Evolutionary conservation across 192 early-diverging fungal species (phyloP).

Genomic region (Coemansia sp.): DNA sequence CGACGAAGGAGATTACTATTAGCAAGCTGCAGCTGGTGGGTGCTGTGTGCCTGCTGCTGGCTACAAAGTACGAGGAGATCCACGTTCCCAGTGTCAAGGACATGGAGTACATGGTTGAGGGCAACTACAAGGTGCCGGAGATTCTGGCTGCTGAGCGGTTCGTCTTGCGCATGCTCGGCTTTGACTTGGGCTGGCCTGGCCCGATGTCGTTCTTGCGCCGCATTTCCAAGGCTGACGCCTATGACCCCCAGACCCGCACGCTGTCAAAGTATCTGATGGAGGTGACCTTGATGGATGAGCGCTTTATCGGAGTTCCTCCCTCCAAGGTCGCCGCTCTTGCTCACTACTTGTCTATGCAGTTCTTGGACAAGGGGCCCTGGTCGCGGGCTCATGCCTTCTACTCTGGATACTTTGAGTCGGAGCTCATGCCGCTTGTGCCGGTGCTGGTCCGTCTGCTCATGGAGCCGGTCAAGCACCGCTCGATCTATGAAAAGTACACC

Average conservation of each 20-base stretch:
- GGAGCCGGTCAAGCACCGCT: constrained; percentile 56
- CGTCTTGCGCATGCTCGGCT: constrained; percentile 82
- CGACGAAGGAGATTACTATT: constrained; percentile 74
- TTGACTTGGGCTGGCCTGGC: constrained; percentile 82
- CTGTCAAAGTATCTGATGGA: constrained; percentile 97
- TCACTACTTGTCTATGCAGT: constrained; percentile 76
- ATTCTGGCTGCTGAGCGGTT: constrained; percentile 89
- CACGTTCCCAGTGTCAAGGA: constrained; percentile 76
- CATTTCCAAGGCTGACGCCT: constrained; percentile 82
- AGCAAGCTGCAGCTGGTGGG: constrained; percentile 95
- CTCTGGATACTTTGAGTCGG: constrained; percentile 74
- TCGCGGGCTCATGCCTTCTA: constrained; percentile 70
- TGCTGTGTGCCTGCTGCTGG: constrained; percentile 83
- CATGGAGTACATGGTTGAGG: constrained; percentile 84
- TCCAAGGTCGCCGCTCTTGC: constrained; percentile 76
- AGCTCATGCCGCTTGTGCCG: constrained; percentile 62
- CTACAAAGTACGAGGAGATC: constrained; percentile 95
- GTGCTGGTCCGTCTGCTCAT: constrained; percentile 72
- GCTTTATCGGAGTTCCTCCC: constrained; percentile 68
- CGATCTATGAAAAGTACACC: constrained; percentile 89
- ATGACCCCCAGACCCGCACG: constrained; percentile 86
- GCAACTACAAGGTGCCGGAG: constrained; percentile 75
- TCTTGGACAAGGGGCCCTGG: constrained; percentile 78
- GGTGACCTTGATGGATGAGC: constrained; percentile 84
- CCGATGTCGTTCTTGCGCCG: constrained; percentile 91